phyloP scores from a whole-genome alignment of 2,329 filamentous ascomycete genomes.

The Fusarium paranaense region DNA sequence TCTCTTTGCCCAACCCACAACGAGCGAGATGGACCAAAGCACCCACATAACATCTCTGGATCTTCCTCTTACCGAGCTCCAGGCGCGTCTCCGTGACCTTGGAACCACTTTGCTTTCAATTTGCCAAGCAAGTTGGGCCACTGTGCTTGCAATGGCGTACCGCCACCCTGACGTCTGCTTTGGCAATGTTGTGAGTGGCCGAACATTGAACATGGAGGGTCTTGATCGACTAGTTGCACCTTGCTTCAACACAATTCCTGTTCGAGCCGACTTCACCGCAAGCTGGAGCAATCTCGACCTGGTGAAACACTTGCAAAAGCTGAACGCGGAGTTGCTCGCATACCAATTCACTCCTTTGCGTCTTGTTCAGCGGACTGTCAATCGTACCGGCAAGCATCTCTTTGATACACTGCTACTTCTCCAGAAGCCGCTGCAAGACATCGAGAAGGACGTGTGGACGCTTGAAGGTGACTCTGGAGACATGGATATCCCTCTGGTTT shows the following conservation, averaged over 20 bases:
- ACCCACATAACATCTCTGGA: constrained; percentile 46
- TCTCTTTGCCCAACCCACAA: constrained; percentile 40
- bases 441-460: constrained; percentile 68
- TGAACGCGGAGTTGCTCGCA: constrained; percentile 71
- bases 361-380: constrained; percentile 69
- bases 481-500: constrained; percentile 83
- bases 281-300: constrained; percentile 66
- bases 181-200: constrained; percentile 85
- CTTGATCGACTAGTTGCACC: constrained; percentile 83
- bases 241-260: constrained; percentile 90
- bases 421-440: constrained; percentile 71
- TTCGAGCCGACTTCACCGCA: constrained; percentile 67
- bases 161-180: constrained; percentile 79
- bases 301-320: constrained; percentile 68
- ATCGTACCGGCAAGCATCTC: constrained; percentile 61
- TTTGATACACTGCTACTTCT: constrained; percentile 87
- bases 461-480: constrained; percentile 67
- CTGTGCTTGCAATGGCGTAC: constrained; percentile 68
- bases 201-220: constrained; percentile 73
- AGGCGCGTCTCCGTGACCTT: constrained; percentile 61
- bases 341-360: constrained; percentile 83
- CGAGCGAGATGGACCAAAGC: constrained; percentile 43
- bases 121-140: constrained; percentile 79
- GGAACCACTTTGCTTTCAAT: constrained; percentile 74
- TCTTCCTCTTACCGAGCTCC: constrained; percentile 58